Percentiles rank a stretch among this genome's conserved stretches.
These are phyloP conservation scores for Kodamaea neixiangensis DNA, from an alignment of 805 yeast species.

Conservation along the genomic window DNA sequence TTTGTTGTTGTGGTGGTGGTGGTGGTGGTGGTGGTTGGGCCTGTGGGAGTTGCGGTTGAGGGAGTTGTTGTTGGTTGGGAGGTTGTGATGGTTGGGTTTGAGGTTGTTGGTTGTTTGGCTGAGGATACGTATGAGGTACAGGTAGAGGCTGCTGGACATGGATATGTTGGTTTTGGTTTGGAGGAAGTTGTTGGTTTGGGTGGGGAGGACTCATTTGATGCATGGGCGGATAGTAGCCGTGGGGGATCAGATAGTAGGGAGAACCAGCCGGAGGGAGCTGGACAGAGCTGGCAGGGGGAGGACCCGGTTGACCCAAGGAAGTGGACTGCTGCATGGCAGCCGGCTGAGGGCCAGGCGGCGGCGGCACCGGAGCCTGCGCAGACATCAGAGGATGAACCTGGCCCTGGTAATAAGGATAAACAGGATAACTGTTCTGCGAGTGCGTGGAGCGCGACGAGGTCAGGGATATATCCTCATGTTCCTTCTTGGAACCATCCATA, in stretches of 20 bases:
- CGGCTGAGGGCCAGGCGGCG: neutral
- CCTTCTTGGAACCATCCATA: slow-evolving; percentile 3
- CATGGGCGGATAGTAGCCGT: slow-evolving; percentile 2
- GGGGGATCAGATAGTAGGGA: slow-evolving; percentile 3
- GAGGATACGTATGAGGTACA: neutral
- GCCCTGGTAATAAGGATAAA: slow-evolving; percentile 1
- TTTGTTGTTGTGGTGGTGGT: slow-evolving; percentile 6
- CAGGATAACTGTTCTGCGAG: slow-evolving; percentile 1
- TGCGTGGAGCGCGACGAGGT: neutral
- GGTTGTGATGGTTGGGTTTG: slow-evolving; percentile 13
- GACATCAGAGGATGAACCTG: neutral
- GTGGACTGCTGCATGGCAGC: neutral
- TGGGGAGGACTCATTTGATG: neutral
- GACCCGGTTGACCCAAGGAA: neutral
- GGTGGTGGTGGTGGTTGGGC: slow-evolving; percentile 12
- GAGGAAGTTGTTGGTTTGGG: slow-evolving; percentile 1
- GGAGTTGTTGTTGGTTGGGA: slow-evolving; percentile 8
- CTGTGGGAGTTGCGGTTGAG: slow-evolving; percentile 11
- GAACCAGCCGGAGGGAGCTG: neutral
- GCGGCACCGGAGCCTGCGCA: neutral
- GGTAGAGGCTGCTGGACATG: neutral
- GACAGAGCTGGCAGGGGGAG: neutral
- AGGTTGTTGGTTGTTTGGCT: slow-evolving; percentile 8
- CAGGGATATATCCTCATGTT: slow-evolving; percentile 4
- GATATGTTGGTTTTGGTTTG: neutral